Percentiles rank a stretch among this genome's conserved stretches.
These are phyloP conservation scores for Brassica nigra DNA, from an alignment of 345 rosid genomes.

Conservation along the genomic window DNA sequence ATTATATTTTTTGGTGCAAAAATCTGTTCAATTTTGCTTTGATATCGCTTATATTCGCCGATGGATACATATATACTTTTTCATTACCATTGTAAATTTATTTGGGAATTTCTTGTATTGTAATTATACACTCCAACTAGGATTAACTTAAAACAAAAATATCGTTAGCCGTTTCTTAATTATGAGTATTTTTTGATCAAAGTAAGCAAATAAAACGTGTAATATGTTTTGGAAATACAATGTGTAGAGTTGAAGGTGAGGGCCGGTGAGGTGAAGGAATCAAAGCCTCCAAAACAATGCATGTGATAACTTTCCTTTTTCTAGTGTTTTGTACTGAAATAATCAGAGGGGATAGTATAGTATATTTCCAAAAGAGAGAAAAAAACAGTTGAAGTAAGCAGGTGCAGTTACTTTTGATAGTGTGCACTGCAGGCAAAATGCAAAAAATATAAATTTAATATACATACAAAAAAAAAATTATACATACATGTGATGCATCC, in stretches of 20 bases:
- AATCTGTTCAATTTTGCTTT: background rate
- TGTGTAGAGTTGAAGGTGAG: background rate
- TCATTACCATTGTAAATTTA: too few relatives aligned
- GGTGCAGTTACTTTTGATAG: slow-evolving; percentile 24
- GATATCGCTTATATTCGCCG: background rate
- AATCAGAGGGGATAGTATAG: background rate
- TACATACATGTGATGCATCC: background rate
- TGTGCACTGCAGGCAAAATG: slow-evolving; percentile 31
- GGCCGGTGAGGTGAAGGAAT: background rate
- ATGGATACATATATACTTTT: too few relatives aligned
- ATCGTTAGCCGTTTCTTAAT: background rate
- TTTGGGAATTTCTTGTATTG: too few relatives aligned
- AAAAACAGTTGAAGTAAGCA: slow-evolving; percentile 33
- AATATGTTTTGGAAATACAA: background rate
- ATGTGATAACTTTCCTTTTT: slow-evolving; percentile 24
- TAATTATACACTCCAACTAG: too few relatives aligned
- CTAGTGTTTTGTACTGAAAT: background rate
- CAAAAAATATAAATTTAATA: background rate
- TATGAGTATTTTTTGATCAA: background rate
- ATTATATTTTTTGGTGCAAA: too few relatives aligned
- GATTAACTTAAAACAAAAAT: background rate
- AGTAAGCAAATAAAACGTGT: background rate
- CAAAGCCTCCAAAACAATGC: slow-evolving; percentile 7
- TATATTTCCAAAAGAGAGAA: background rate
- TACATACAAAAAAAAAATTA: background rate